phyloP scores from a whole-genome alignment of 202 grass and related monocot species.

The Dendrocalamus latiflorus region DNA sequence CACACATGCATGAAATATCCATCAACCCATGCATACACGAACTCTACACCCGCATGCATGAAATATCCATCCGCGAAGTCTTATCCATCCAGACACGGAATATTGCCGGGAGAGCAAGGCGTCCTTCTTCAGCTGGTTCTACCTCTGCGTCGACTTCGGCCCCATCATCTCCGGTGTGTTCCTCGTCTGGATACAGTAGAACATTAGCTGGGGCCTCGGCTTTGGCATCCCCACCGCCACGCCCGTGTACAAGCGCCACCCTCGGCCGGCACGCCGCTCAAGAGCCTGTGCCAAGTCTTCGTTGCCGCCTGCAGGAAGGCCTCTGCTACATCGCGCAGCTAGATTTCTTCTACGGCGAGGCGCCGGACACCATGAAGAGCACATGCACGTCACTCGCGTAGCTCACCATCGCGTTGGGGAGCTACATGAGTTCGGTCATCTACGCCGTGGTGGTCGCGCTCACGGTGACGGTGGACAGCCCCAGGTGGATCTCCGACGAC shows the following conservation, averaged over 20 bases:
- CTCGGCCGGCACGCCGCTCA: conserved; percentile 51
- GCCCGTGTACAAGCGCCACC: conserved; percentile 48
- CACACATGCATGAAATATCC: no score
- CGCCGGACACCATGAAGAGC: conserved; percentile 79
- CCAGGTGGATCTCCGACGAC: neutral
- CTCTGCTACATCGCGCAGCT: conserved; percentile 56
- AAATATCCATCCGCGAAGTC: no score
- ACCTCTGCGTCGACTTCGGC: no score
- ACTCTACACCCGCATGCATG: no score
- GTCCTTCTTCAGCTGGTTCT: no score
- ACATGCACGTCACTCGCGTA: conserved; percentile 56
- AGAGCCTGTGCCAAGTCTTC: conserved; percentile 51
- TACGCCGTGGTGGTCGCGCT: conserved; percentile 38
- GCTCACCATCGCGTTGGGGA: conserved; percentile 57
- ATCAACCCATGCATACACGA: no score
- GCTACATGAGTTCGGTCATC: conserved; percentile 63
- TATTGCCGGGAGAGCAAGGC: no score
- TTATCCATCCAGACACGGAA: no score
- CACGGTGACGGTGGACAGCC: conserved; percentile 14
- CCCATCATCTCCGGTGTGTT: neutral
- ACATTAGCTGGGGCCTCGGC: conserved; percentile 64
- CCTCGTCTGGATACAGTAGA: conserved; percentile 72
- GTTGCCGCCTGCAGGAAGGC: conserved; percentile 49
- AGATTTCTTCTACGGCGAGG: conserved; percentile 77
- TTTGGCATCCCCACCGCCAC: conserved; percentile 67